These are phyloP conservation scores for Anthracocystis setariae DNA, from an alignment of 1,284 basidiomycete genomes.

Conservation along the genomic window DNA sequence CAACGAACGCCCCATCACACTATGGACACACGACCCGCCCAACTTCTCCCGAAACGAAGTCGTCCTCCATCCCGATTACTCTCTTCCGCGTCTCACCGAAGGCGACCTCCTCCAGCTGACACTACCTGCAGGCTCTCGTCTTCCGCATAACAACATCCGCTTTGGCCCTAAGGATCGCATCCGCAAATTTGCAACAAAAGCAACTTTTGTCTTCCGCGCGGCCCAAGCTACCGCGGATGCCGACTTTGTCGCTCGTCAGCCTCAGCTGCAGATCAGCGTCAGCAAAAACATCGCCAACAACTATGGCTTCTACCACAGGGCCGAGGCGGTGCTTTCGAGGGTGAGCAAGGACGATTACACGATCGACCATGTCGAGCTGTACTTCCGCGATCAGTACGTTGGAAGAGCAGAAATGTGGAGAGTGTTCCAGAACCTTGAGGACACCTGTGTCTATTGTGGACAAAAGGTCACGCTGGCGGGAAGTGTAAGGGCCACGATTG, in stretches of 20 bases:
- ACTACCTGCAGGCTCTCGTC: constrained; percentile 20
- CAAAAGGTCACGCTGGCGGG: constrained; percentile 63
- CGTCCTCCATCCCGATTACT: constrained; percentile 62
- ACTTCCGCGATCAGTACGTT: constrained; percentile 66
- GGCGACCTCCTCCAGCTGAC: constrained; percentile 59
- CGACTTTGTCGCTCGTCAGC: constrained; percentile 51
- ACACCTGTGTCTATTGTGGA: constrained; percentile 66
- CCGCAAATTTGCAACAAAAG: constrained; percentile 25
- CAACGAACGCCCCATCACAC: constrained; percentile 45
- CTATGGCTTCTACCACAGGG: constrained; percentile 60
- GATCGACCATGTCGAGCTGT: constrained; percentile 67
- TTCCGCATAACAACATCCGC: constrained; percentile 27
- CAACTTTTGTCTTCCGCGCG: constrained; percentile 58
- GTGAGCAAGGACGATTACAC: constrained; percentile 50
- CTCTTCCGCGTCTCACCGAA: constrained; percentile 55
- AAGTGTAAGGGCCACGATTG: constrained; percentile 64
- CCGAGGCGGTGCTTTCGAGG: constrained; percentile 53
- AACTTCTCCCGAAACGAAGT: constrained; percentile 63
- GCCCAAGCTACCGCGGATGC: constrained; percentile 52
- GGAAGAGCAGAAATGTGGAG: constrained; percentile 68
- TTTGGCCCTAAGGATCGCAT: constrained; percentile 38
- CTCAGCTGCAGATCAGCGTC: constrained; percentile 62
- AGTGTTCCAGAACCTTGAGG: constrained; percentile 57
- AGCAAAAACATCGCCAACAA: constrained; percentile 54
- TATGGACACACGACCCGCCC: constrained; percentile 66